These are phyloP conservation scores for Helicostylum pulchrum DNA, from an alignment of 192 early-diverging fungal species.

Conservation along the genomic window DNA sequence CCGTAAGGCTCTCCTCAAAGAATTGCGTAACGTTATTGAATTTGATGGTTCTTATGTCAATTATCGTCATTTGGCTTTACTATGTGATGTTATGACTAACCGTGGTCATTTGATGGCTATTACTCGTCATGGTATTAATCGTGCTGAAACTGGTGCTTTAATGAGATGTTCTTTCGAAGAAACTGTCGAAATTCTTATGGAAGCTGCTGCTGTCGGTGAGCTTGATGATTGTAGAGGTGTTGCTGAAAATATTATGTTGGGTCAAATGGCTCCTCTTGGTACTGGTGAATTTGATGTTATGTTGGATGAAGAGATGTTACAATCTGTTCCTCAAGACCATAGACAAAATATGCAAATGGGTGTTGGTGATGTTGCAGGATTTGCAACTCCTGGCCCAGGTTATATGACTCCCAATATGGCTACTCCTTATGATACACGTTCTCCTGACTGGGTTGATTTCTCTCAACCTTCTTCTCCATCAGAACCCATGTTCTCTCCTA, in stretches of 20 bases:
- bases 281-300: conserved; percentile 92
- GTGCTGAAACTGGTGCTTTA: conserved; percentile 89
- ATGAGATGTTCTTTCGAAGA: conserved; percentile 98
- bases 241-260: conserved; percentile 95
- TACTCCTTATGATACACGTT: conserved; percentile 76
- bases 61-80: conserved; percentile 92
- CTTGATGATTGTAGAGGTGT: conserved; percentile 95
- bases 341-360: conserved; percentile 49
- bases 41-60: conserved; percentile 97
- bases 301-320: conserved; percentile 90
- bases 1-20: conserved; percentile 83
- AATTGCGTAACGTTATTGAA: conserved; percentile 91
- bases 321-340: conserved; percentile 58
- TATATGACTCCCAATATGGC: conserved; percentile 58
- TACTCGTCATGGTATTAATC: conserved; percentile 96
- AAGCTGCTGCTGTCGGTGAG: conserved; percentile 88
- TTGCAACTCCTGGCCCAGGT: conserved; percentile 49
- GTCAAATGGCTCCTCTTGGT: conserved; percentile 94
- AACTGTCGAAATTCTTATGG: conserved; percentile 97
- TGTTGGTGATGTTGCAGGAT: conserved; percentile 45
- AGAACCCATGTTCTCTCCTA: conserved; percentile 82
- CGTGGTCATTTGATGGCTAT: conserved; percentile 93
- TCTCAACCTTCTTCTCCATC: conserved; percentile 66
- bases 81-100: conserved; percentile 96
- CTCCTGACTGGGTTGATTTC: conserved; percentile 57